These are phyloP conservation scores for Phytophthora quininea DNA, from an alignment of 352 stramenopile genomes.

Conservation along the genomic window DNA sequence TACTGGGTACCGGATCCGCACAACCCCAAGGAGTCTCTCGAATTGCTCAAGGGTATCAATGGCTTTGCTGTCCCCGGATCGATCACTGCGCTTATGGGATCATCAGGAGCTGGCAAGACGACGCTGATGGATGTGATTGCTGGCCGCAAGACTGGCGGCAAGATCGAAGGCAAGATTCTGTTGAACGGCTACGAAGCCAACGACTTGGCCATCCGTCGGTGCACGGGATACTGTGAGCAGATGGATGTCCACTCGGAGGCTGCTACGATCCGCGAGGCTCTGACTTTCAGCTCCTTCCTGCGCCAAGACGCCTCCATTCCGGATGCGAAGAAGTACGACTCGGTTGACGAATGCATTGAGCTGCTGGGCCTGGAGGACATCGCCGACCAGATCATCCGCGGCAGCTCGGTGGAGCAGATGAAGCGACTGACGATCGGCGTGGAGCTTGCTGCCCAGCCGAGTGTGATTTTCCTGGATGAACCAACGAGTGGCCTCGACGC, in stretches of 20 bases:
- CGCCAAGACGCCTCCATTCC: slow-evolving; percentile 2
- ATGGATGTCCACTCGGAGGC: slow-evolving; percentile 29
- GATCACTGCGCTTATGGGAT: slow-evolving; percentile 51
- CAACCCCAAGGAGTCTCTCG: slow-evolving; percentile 25
- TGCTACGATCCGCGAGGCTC: slow-evolving; percentile 17
- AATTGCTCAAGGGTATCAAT: slow-evolving; percentile 46
- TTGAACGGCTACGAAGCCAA: slow-evolving; percentile 75
- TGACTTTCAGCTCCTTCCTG: slow-evolving; percentile 83
- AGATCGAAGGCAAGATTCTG: slow-evolving; percentile 71
- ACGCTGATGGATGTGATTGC: slow-evolving; percentile 87
- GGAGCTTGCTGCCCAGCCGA: not conserved
- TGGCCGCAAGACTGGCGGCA: slow-evolving; percentile 85
- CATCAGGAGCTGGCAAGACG: slow-evolving; percentile 34
- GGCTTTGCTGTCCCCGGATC: slow-evolving; percentile 39
- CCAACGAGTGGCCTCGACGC: not conserved
- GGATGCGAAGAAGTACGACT: not conserved
- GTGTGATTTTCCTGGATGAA: not conserved
- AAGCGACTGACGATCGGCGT: not conserved
- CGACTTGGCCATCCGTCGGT: slow-evolving; percentile 21
- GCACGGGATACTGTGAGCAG: slow-evolving; percentile 27
- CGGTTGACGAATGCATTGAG: not conserved
- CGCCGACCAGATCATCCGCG: not conserved
- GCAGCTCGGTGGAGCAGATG: not conserved
- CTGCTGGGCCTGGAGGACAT: not conserved
- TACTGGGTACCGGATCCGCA: slow-evolving; percentile 23